phyloP scores from a whole-genome alignment of 2,329 filamentous ascomycete species.

The Claviceps monticola region DNA sequence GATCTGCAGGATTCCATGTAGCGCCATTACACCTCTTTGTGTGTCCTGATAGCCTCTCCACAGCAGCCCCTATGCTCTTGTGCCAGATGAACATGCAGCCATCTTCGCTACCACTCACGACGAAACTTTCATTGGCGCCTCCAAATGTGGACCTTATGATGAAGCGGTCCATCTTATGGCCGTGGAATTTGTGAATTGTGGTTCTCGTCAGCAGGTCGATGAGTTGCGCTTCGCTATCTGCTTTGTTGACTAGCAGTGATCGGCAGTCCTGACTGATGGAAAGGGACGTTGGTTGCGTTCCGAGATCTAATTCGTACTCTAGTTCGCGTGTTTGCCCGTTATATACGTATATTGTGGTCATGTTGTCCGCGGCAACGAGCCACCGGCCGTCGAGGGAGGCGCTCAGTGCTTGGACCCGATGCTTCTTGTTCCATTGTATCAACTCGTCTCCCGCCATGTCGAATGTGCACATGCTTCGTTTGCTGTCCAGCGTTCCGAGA shows the following conservation, averaged over 20 bases:
- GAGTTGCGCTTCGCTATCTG: conserved; percentile 61
- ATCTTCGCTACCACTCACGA: conserved; percentile 79
- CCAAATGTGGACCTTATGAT: conserved; percentile 77
- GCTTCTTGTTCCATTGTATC: conserved; percentile 53
- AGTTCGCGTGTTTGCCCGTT: conserved; percentile 63
- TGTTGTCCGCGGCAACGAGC: conserved; percentile 63
- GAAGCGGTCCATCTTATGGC: conserved; percentile 60
- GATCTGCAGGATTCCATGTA: conserved; percentile 74
- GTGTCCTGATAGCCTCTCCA: conserved; percentile 68
- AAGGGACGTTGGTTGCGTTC: conserved; percentile 61
- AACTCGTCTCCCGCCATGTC: conserved; percentile 46
- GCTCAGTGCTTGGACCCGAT: conserved; percentile 74
- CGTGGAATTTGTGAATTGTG: conserved; percentile 60
- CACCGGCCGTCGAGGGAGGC: conserved; percentile 68
- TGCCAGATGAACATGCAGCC: conserved; percentile 79
- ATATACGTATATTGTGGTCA: conserved; percentile 64
- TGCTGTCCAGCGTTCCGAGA: conserved; percentile 60
- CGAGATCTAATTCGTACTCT: conserved; percentile 54
- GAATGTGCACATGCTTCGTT: conserved; percentile 57
- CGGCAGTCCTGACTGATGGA: conserved; percentile 70
- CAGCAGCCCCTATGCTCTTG: conserved; percentile 60
- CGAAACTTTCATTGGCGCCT: conserved; percentile 82
- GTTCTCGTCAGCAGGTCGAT: conserved; percentile 63
- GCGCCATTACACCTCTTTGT: conserved; percentile 67
- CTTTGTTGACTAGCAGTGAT: conserved; percentile 69